Conservation (phyloP, 345 rosid genomes). For the Camelina sativa region DNA sequence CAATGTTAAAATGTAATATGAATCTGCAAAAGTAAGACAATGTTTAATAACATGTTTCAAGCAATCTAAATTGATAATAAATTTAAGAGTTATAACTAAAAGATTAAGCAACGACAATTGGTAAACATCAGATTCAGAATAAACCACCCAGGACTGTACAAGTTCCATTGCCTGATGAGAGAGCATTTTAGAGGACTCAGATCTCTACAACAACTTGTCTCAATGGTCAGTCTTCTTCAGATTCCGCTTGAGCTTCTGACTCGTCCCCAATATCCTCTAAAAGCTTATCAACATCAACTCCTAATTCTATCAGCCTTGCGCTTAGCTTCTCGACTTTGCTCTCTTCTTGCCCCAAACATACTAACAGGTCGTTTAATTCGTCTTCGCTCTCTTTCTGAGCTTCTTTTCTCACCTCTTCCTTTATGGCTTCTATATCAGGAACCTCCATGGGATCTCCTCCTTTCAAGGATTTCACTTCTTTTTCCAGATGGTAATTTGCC, state of each 20-base stretch:
- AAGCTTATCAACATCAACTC: slow-evolving; percentile 81
- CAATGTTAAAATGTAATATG: background rate
- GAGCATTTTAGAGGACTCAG: slow-evolving; percentile 7
- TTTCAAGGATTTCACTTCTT: slow-evolving; percentile 77
- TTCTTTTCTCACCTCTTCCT: slow-evolving; percentile 90
- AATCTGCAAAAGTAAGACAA: slow-evolving; percentile 1
- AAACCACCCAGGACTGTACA: slow-evolving; percentile 36
- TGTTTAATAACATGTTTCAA: no score
- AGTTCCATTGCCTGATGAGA: slow-evolving; percentile 28
- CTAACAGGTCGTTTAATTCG: slow-evolving; percentile 90
- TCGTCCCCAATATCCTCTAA: slow-evolving; percentile 94
- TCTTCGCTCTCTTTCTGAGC: slow-evolving; percentile 95
- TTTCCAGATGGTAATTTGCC: slow-evolving; percentile 74
- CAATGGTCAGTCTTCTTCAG: slow-evolving; percentile 62
- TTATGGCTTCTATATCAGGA: slow-evolving; percentile 67
- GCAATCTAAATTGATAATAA: no score
- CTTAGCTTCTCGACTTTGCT: slow-evolving; percentile 90
- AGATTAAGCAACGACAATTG: background rate
- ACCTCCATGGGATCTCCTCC: slow-evolving; percentile 52
- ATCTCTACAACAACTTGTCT: slow-evolving; percentile 22
- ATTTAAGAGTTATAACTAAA: background rate
- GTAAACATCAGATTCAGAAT: background rate
- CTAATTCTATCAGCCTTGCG: slow-evolving; percentile 72
- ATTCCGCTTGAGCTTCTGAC: slow-evolving; percentile 71
- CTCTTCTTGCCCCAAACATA: slow-evolving; percentile 98